Evolutionary conservation across 2,329 filamentous ascomycete genomes (phyloP).

Genomic region (Colletotrichum coccodes): DNA sequence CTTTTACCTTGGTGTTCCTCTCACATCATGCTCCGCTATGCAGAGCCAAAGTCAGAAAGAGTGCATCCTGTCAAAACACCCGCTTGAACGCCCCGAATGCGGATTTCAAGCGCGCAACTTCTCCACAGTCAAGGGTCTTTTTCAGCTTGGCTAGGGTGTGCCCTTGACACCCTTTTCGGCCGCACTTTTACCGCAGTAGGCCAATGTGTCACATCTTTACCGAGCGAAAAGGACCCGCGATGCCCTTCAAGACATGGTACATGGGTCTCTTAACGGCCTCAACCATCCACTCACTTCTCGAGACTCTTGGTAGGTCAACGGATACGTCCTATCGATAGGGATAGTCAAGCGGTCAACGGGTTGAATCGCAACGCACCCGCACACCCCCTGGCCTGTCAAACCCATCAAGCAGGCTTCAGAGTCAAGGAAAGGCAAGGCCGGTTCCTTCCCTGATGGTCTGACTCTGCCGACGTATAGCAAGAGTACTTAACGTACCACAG

Average conservation of each 20-base stretch:
- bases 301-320: not conserved
- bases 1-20: not conserved
- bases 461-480: no score
- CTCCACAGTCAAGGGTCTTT: not conserved
- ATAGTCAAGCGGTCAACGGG: no score
- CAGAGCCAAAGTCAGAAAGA: slow-evolving; percentile 3
- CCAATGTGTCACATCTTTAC: slow-evolving; percentile 4
- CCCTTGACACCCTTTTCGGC: not conserved
- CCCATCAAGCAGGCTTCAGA: no score
- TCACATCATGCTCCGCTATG: not conserved
- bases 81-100: not conserved
- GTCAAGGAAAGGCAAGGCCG: not conserved
- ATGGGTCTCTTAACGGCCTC: not conserved
- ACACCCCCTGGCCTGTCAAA: not conserved
- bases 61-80: not conserved
- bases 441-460: not conserved
- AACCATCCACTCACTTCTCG: not conserved
- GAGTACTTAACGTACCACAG: no score
- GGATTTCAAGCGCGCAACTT: slow-evolving; percentile 3
- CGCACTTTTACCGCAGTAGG: not conserved
- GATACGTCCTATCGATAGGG: not conserved
- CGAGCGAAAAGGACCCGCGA: not conserved
- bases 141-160: slow-evolving; percentile 22
- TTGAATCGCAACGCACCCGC: not conserved
- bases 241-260: not conserved